Conservation (phyloP, 345 rosid species). For the Stellera chamaejasme region DNA sequence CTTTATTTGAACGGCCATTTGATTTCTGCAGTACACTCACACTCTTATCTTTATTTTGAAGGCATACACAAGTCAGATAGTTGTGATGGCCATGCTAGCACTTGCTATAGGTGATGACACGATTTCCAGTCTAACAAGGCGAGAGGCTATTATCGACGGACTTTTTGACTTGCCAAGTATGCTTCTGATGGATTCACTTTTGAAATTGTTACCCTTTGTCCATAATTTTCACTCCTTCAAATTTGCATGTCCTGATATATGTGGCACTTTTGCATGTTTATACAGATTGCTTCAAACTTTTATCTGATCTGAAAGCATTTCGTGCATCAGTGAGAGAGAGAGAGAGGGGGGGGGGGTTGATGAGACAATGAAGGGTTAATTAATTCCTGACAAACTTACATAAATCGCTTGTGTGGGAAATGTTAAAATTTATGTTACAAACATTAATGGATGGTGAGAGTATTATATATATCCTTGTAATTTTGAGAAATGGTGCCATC, state of each 20-base stretch:
- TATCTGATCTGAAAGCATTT: too few species aligned
- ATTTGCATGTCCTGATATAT: not conserved
- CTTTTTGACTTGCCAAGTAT: conserved; percentile 82
- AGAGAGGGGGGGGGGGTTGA: too few species aligned
- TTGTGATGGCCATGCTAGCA: conserved; percentile 95
- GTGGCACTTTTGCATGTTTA: not conserved
- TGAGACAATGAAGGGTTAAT: too few species aligned
- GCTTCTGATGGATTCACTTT: conserved; percentile 16
- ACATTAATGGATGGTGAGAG: too few species aligned
- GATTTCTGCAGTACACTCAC: conserved; percentile 4
- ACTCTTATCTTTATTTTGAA: conserved; percentile 15
- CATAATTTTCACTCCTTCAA: not conserved
- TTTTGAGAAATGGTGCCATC: too few species aligned
- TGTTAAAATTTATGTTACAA: too few species aligned
- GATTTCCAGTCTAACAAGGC: conserved; percentile 63
- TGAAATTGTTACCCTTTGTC: not conserved
- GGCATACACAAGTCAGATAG: conserved; percentile 99
- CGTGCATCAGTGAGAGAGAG: too few species aligned
- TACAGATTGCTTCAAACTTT: not conserved
- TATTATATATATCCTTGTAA: too few species aligned
- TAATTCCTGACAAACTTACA: too few species aligned
- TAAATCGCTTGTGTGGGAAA: too few species aligned
- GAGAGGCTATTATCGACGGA: conserved; percentile 92
- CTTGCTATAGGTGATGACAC: conserved; percentile 86
- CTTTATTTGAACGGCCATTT: conserved; percentile 3